A percentile compares a stretch with the other conserved stretches of the same genome.
phyloP scores from a whole-genome alignment of 2,329 filamentous ascomycete genomes.

The Claviceps sorghi region DNA sequence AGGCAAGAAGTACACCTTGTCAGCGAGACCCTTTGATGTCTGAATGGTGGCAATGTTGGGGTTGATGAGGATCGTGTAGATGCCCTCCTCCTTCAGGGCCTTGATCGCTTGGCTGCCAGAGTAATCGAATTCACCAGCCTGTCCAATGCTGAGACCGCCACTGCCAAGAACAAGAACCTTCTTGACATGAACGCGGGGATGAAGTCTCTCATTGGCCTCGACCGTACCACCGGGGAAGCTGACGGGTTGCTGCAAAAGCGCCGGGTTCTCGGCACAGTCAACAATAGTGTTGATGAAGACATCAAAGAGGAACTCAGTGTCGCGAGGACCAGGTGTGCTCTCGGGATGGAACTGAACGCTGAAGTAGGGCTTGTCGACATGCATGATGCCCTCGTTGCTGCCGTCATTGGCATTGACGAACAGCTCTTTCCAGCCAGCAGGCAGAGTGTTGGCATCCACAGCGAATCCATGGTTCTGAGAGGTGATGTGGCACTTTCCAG shows the following conservation, averaged over 20 bases:
- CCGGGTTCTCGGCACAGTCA: slow-evolving; percentile 51
- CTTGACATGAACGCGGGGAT: slow-evolving; percentile 73
- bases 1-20: slow-evolving; percentile 97
- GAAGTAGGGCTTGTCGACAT: slow-evolving; percentile 76
- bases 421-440: slow-evolving; percentile 74
- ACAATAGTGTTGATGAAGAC: slow-evolving; percentile 82
- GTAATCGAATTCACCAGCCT: slow-evolving; percentile 98
- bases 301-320: slow-evolving; percentile 94
- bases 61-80: slow-evolving; percentile 97
- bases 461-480: slow-evolving; percentile 98
- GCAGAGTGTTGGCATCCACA: slow-evolving; percentile 65
- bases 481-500: slow-evolving; percentile 95
- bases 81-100: slow-evolving; percentile 91
- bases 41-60: slow-evolving; percentile 98
- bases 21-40: slow-evolving; percentile 90
- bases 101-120: slow-evolving; percentile 98
- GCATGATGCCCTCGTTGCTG: slow-evolving; percentile 95
- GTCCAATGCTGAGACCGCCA: slow-evolving; percentile 91
- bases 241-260: slow-evolving; percentile 57
- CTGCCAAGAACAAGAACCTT: slow-evolving; percentile 90
- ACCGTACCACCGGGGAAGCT: slow-evolving; percentile 73
- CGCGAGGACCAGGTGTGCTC: slow-evolving; percentile 84
- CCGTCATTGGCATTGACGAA: slow-evolving; percentile 98
- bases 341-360: slow-evolving; percentile 99
- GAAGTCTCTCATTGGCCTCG: slow-evolving; percentile 60